Conservation (phyloP, 1,284 basidiomycete genomes). For the Psilocybe mexicana region DNA sequence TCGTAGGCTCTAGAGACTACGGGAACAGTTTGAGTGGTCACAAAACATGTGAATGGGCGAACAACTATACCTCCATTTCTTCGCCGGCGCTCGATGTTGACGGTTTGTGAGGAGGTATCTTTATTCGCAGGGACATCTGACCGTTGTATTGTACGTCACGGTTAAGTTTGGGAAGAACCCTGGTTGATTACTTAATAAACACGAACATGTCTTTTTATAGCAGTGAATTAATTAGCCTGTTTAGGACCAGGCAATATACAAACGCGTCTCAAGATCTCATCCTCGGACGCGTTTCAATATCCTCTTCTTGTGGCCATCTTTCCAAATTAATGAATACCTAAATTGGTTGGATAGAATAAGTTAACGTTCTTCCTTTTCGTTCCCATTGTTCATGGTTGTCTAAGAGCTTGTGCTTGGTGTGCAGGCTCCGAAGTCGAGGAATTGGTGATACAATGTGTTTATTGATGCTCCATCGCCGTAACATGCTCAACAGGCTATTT, state of each 20-base stretch:
- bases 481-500: too few relatives aligned
- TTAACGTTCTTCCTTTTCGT: too few relatives aligned
- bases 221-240: not conserved
- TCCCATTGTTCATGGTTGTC: too few relatives aligned
- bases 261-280: not conserved
- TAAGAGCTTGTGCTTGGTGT: too few relatives aligned
- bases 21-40: constrained; percentile 7
- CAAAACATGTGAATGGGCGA: not conserved
- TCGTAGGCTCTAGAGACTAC: constrained; percentile 6
- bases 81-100: constrained; percentile 11
- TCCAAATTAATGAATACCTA: too few relatives aligned
- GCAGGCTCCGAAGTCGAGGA: too few relatives aligned
- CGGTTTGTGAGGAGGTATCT: constrained; percentile 25
- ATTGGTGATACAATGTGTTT: too few relatives aligned
- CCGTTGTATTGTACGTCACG: constrained; percentile 3
- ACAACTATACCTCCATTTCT: constrained; percentile 20
- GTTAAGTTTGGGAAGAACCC: constrained; percentile 4
- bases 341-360: too few relatives aligned
- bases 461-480: too few relatives aligned
- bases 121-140: constrained; percentile 28
- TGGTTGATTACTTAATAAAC: constrained; percentile 1
- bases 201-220: not conserved
- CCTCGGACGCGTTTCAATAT: not conserved
- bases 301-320: not conserved
- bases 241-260: not conserved